Base-by-base conservation (phyloP, 2,329 filamentous ascomycete species). In the Monosporascus sp. region DNA sequence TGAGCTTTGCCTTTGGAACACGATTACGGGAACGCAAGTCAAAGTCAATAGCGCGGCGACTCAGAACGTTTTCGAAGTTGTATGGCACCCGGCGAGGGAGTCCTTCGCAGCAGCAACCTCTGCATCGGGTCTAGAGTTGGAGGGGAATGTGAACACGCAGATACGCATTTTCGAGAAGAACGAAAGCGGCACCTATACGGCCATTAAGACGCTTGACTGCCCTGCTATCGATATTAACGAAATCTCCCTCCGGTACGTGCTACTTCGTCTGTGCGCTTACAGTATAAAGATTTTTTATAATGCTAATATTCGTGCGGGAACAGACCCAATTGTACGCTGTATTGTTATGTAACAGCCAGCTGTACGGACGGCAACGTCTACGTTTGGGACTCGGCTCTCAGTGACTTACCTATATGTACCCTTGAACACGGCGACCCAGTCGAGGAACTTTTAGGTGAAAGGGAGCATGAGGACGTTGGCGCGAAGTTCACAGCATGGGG, bases 401-500 rank as follows among this genome's bases (percentile, higher is more conserved):
- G 74, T n/a, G 80, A 85, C 57, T 68, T 71, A 38, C 78, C 82
- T 0, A 76, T 84, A 22, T 82, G 85, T 60, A 66, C 78, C 2
- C 70, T 87, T 0, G 58, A 69, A 7, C 84, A 87, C 56, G 82
- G 78, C 9, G 67, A 64, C 44, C 66, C 63, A 3, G 63, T 70
- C 14, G 63, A 72, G 45, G 70, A 72, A 51, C 68, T 74, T 37
- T 56, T 68, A 4, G 72, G 72, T 1, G 74, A 81, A 38, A 68
- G 78, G 14, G 80, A 83, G 53, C 68, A 71, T 8, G 80, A 81
- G 49, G 84, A 86, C 54, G 78, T 79, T 0, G 84, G 84, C 2
- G 80, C 86, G 43, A 86, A 85, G 61, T 86, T 87, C 58, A 78
- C 78, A 0, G 77, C 81, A 4, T 87, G 83, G 84, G 83, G 81